Conservation (phyloP, 768 basidiomycete genomes). For the Rhizopogon roseolus region DNA sequence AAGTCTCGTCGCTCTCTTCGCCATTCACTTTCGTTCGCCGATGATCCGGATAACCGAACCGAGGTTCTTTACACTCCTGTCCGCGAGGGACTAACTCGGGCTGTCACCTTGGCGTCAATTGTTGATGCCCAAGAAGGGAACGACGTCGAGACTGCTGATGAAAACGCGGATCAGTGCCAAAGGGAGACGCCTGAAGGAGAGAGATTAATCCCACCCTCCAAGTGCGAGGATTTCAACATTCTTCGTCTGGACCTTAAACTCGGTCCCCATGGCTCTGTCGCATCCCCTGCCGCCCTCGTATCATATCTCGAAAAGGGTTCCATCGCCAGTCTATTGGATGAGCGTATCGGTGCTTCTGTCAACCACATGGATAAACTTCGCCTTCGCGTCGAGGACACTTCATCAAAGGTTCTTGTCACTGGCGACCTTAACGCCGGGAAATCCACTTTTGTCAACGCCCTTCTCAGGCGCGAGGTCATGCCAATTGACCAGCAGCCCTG, state of each 20-base stretch:
- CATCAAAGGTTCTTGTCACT: conserved; percentile 95
- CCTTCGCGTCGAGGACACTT: conserved; percentile 82
- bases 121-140: conserved; percentile 39
- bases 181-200: conserved; percentile 25
- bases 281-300: conserved; percentile 68
- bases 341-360: conserved; percentile 69
- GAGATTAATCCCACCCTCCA: conserved; percentile 37
- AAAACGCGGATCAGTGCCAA: conserved; percentile 13
- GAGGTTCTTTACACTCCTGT: conserved; percentile 58
- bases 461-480: conserved; percentile 88
- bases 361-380: conserved; percentile 83
- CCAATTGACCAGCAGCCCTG: conserved; percentile 98
- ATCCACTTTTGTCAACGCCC: conserved; percentile 95
- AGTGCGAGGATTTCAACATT: conserved; percentile 69
- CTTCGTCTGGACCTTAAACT: conserved; percentile 92
- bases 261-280: conserved; percentile 62
- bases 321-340: conserved; percentile 87
- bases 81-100: conserved; percentile 45
- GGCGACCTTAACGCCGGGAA: conserved; percentile 99
- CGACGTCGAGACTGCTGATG: conserved; percentile 15
- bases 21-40: conserved; percentile 79
- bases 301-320: conserved; percentile 90
- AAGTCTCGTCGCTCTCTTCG: conserved; percentile 39
- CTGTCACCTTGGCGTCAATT: conserved; percentile 54
- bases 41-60: conserved; percentile 66